A percentile compares a stretch with the other conserved stretches of the same genome.
Evolutionary conservation across 106 monocot genomes (phyloP).

Genomic region (Dactylorhiza incarnata): DNA sequence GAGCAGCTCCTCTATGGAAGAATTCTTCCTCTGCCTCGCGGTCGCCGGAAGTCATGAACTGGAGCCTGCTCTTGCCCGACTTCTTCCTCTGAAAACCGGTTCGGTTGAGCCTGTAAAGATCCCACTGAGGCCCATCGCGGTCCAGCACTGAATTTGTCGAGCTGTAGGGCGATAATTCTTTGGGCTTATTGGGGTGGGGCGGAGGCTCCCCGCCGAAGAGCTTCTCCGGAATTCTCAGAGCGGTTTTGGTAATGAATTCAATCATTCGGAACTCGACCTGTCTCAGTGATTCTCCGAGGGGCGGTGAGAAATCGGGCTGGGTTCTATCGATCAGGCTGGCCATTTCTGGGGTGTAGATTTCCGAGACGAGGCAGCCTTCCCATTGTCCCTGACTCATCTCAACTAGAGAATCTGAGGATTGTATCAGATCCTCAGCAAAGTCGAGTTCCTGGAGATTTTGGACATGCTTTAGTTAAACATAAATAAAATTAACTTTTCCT

Average conservation of each 20-base stretch:
- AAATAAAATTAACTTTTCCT: too few relatives aligned
- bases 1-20: constrained; percentile 33
- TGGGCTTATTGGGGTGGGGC: constrained; percentile 42
- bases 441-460: constrained; percentile 42
- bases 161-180: constrained; percentile 47
- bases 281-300: constrained; percentile 75
- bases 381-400: constrained; percentile 84
- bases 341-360: constrained; percentile 60
- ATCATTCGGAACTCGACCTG: constrained; percentile 73
- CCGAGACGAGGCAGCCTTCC: constrained; percentile 63
- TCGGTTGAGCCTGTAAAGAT: constrained; percentile 47
- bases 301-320: constrained; percentile 63
- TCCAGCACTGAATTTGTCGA: constrained; percentile 59
- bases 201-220: constrained; percentile 15
- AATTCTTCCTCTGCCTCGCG: constrained; percentile 74
- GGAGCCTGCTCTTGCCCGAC: constrained; percentile 90
- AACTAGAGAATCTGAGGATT: constrained; percentile 35
- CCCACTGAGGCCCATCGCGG: constrained; percentile 47
- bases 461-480: too few relatives aligned
- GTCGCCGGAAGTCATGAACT: constrained; percentile 77
- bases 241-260: constrained; percentile 54
- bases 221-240: constrained; percentile 45
- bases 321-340: constrained; percentile 39
- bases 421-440: constrained; percentile 56
- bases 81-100: constrained; percentile 62